Conservation (phyloP, 2,329 filamentous ascomycete genomes). For the Zalaria obscura region DNA sequence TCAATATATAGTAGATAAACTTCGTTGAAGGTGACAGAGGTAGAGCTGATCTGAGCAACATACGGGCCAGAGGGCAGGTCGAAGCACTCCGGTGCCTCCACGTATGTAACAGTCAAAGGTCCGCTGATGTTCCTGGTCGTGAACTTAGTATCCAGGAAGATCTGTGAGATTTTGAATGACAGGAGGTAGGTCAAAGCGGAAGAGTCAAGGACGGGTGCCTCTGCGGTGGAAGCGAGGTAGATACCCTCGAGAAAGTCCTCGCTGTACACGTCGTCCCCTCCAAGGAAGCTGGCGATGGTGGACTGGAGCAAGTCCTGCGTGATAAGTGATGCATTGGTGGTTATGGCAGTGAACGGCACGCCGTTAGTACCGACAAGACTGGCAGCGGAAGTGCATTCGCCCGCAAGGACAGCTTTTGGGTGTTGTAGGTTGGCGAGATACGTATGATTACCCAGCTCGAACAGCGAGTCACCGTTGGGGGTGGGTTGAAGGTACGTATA, state of each 20-base stretch:
- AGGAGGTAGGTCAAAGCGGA: background rate
- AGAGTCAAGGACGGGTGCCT: background rate
- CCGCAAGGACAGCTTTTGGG: constrained; percentile 12
- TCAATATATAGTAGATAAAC: constrained; percentile 19
- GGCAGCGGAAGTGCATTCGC: constrained; percentile 1
- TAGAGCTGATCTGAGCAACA: constrained; percentile 8
- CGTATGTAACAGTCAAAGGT: background rate
- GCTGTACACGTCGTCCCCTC: constrained; percentile 23
- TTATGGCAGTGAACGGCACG: constrained; percentile 17
- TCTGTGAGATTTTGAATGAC: background rate
- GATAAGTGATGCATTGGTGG: constrained; percentile 15
- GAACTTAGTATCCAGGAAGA: background rate
- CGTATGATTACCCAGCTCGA: constrained; percentile 21
- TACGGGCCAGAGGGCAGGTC: constrained; percentile 16
- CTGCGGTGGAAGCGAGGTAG: constrained; percentile 15
- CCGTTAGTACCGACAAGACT: background rate
- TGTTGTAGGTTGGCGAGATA: constrained; percentile 22
- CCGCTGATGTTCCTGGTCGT: background rate
- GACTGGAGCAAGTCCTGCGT: constrained; percentile 15
- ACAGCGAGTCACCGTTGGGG: constrained; percentile 16
- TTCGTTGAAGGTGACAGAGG: constrained; percentile 10
- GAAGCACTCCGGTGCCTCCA: background rate
- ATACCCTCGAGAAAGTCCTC: constrained; percentile 21
- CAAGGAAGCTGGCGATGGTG: constrained; percentile 17
- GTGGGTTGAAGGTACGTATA: background rate